Evolutionary conservation across 1,139 yeast species (phyloP).

Genomic region (Entelexis paramagnoliae): DNA sequence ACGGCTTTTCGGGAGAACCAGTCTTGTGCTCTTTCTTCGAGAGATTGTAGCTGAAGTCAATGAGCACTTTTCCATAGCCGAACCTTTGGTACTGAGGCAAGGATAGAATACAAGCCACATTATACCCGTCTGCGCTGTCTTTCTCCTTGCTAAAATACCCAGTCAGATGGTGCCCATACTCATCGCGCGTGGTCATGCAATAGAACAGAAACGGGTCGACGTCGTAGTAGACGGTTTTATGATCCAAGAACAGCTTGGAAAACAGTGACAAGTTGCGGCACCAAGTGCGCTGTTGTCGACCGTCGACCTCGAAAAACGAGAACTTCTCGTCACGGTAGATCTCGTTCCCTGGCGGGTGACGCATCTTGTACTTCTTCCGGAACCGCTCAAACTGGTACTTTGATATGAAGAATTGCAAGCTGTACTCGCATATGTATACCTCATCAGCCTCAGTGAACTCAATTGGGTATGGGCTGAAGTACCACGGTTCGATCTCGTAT

Average conservation of each 20-base stretch:
- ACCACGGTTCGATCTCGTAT: constrained; percentile 96
- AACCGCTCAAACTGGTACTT: constrained; percentile 85
- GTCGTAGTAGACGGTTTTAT: constrained; percentile 89
- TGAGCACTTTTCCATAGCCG: constrained; percentile 85
- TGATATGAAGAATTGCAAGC: constrained; percentile 80
- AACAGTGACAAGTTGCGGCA: constrained; percentile 86
- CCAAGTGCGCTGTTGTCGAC: constrained; percentile 91
- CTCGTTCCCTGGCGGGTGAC: constrained; percentile 97
- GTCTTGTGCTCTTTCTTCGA: constrained; percentile 78
- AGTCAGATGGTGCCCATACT: constrained; percentile 84
- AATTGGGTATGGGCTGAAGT: constrained; percentile 92
- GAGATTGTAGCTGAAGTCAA: constrained; percentile 85
- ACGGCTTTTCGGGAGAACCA: constrained; percentile 96
- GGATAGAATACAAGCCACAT: constrained; percentile 92
- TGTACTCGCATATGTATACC: constrained; percentile 83
- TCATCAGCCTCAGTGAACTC: constrained; percentile 87
- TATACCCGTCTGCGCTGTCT: constrained; percentile 90
- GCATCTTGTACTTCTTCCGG: constrained; percentile 65
- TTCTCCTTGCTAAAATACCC: constrained; percentile 96
- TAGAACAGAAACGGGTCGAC: constrained; percentile 94
- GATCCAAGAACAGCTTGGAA: constrained; percentile 82
- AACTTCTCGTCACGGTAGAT: constrained; percentile 78
- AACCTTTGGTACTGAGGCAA: constrained; percentile 91
- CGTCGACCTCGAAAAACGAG: constrained; percentile 92
- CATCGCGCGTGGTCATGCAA: constrained; percentile 85